These are phyloP conservation scores for Aspergillus sojae DNA, from an alignment of 2,329 filamentous ascomycete genomes.

Conservation along the genomic window DNA sequence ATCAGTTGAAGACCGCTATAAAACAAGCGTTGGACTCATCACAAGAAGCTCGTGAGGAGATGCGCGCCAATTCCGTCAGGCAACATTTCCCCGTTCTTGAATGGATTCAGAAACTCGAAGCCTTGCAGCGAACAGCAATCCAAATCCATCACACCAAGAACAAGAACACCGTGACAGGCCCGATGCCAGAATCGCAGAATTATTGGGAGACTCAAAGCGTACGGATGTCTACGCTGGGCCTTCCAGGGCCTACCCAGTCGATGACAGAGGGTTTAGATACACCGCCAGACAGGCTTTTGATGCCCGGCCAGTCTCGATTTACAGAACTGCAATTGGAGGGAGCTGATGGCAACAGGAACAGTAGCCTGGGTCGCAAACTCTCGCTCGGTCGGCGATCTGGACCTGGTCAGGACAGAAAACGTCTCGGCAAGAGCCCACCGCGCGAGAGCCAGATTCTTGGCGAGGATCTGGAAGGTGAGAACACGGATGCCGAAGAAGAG, in stretches of 20 bases:
- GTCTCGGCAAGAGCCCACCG: neutral
- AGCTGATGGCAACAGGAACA: slow-evolving; percentile 30
- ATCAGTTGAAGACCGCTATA: slow-evolving; percentile 68
- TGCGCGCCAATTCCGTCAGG: slow-evolving; percentile 66
- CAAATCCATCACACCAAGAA: slow-evolving; percentile 56
- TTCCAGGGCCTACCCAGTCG: neutral
- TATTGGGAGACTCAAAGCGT: slow-evolving; percentile 47
- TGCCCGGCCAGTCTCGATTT: neutral
- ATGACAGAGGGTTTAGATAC: neutral
- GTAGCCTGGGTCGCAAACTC: slow-evolving; percentile 36
- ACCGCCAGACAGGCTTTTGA: slow-evolving; percentile 32
- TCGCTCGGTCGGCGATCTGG: slow-evolving; percentile 45
- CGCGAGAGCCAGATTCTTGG: neutral
- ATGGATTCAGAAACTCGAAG: slow-evolving; percentile 67
- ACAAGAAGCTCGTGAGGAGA: slow-evolving; percentile 58
- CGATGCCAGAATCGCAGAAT: slow-evolving; percentile 33
- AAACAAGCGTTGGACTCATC: slow-evolving; percentile 62
- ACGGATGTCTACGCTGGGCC: slow-evolving; percentile 33
- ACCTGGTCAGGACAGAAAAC: slow-evolving; percentile 35
- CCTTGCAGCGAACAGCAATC: slow-evolving; percentile 63
- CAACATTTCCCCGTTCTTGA: slow-evolving; percentile 69
- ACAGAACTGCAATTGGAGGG: slow-evolving; percentile 33
- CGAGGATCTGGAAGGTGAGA: slow-evolving; percentile 26
- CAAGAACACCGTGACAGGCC: slow-evolving; percentile 30
- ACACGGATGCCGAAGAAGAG: slow-evolving; percentile 6